phyloP scores from a whole-genome alignment of 2,329 filamentous ascomycete species.

The Fusarium virguliforme region DNA sequence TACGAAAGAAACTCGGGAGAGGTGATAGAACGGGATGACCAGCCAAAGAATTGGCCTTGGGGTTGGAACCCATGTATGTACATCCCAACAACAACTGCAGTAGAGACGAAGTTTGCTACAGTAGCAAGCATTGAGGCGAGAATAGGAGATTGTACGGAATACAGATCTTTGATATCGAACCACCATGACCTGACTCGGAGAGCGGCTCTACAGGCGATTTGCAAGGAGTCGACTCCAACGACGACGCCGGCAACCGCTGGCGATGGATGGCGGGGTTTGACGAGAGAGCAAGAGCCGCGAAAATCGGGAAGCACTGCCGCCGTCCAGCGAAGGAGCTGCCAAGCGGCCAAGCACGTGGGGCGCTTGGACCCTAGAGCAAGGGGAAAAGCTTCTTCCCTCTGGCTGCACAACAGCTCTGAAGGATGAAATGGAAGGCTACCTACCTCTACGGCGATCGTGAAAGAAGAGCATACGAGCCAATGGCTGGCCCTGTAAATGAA shows the following conservation, averaged over 20 bases:
- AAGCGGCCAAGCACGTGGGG: slow-evolving; percentile 38
- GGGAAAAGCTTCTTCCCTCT: slow-evolving; percentile 9
- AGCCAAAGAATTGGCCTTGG: neutral
- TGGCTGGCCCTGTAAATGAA: neutral
- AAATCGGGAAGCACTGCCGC: slow-evolving; percentile 5
- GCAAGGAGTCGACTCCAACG: slow-evolving; percentile 21
- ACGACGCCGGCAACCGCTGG: neutral
- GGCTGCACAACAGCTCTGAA: neutral
- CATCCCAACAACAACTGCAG: neutral
- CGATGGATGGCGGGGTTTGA: slow-evolving; percentile 31
- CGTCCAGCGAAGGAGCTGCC: slow-evolving; percentile 20
- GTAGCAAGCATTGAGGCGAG: slow-evolving; percentile 6
- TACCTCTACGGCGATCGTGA: neutral
- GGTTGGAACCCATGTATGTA: neutral
- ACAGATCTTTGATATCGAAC: slow-evolving; percentile 31
- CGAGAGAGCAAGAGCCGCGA: slow-evolving; percentile 31
- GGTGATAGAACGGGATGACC: too few species aligned
- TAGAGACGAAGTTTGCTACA: neutral
- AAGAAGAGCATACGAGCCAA: slow-evolving; percentile 5
- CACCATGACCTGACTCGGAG: slow-evolving; percentile 46
- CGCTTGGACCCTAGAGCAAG: slow-evolving; percentile 36
- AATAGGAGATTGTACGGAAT: slow-evolving; percentile 9
- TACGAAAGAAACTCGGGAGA: neutral
- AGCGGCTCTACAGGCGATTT: slow-evolving; percentile 29
- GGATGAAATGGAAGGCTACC: neutral